Conservation (phyloP, 225 moss, liverwort and hornwort species). For the Sphagnum contortum region DNA sequence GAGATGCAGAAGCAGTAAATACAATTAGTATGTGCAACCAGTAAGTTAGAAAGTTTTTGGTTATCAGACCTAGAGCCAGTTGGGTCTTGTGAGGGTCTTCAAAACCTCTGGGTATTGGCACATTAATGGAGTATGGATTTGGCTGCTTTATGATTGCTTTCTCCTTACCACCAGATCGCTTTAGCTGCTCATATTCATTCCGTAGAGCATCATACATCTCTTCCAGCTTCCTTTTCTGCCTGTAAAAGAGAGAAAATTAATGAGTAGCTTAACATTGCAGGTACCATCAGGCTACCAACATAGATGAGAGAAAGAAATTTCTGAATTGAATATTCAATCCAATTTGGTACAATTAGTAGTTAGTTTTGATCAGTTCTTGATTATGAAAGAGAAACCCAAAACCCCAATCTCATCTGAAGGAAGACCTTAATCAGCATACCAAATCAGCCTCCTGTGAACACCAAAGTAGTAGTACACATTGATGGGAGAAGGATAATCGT, state of each 20-base stretch:
- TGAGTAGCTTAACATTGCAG: no score
- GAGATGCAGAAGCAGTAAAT: no score
- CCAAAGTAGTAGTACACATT: background rate
- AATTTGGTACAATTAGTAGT: no score
- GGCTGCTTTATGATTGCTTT: slow-evolving; percentile 45
- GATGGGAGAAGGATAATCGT: background rate
- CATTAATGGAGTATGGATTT: slow-evolving; percentile 47
- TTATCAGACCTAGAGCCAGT: slow-evolving; percentile 32
- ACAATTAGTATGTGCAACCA: background rate
- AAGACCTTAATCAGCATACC: no score
- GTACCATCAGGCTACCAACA: no score
- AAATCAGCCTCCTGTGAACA: background rate
- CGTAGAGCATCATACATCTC: slow-evolving; percentile 94
- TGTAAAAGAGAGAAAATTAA: slow-evolving; percentile 8
- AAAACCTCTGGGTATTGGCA: slow-evolving; percentile 48
- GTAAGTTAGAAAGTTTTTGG: slow-evolving; percentile 5
- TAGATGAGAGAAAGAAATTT: no score
- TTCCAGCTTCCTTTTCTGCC: slow-evolving; percentile 95
- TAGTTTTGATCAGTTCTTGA: no score
- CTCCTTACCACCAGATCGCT: slow-evolving; percentile 36
- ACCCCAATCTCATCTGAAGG: no score
- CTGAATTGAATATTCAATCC: no score
- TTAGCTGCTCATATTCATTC: slow-evolving; percentile 75
- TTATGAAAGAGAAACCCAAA: no score
- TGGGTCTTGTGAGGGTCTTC: slow-evolving; percentile 28